Conservation (phyloP, 495 filamentous ascomycete species). For the Penicillium atrosanguineum region DNA sequence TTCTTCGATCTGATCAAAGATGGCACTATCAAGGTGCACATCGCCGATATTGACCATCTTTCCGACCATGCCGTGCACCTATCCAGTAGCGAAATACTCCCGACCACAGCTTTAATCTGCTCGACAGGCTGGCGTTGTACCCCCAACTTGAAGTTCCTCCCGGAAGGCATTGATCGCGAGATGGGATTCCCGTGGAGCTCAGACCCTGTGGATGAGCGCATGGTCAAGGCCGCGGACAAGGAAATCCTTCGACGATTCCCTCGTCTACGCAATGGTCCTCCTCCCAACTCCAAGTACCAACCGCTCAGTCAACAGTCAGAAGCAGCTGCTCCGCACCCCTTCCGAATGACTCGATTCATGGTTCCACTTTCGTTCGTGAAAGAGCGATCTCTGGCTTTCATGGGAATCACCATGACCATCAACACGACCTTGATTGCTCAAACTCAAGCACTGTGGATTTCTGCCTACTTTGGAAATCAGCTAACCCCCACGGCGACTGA, state of each 20-base stretch:
- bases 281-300: slow-evolving; percentile 27
- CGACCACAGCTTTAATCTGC: slow-evolving; percentile 62
- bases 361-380: slow-evolving; percentile 58
- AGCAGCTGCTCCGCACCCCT: slow-evolving; percentile 37
- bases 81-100: slow-evolving; percentile 51
- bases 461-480: slow-evolving; percentile 57
- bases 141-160: slow-evolving; percentile 62
- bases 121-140: slow-evolving; percentile 67
- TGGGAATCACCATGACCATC: slow-evolving; percentile 63
- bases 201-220: slow-evolving; percentile 24
- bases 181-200: slow-evolving; percentile 39
- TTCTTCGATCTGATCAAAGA: slow-evolving; percentile 61
- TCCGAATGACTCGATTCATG: slow-evolving; percentile 67
- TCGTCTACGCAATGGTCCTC: slow-evolving; percentile 47
- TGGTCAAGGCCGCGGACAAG: slow-evolving; percentile 51
- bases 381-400: slow-evolving; percentile 62
- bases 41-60: slow-evolving; percentile 59
- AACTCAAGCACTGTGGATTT: slow-evolving; percentile 69
- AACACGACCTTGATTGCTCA: slow-evolving; percentile 62
- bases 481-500: slow-evolving; percentile 29
- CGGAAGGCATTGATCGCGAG: slow-evolving; percentile 41
- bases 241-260: slow-evolving; percentile 70
- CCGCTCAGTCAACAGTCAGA: slow-evolving; percentile 30
- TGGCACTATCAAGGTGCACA: slow-evolving; percentile 58
- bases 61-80: slow-evolving; percentile 51